Conservation (phyloP, 306 rosid genomes). For the Sphenostylis stenocarpa region DNA sequence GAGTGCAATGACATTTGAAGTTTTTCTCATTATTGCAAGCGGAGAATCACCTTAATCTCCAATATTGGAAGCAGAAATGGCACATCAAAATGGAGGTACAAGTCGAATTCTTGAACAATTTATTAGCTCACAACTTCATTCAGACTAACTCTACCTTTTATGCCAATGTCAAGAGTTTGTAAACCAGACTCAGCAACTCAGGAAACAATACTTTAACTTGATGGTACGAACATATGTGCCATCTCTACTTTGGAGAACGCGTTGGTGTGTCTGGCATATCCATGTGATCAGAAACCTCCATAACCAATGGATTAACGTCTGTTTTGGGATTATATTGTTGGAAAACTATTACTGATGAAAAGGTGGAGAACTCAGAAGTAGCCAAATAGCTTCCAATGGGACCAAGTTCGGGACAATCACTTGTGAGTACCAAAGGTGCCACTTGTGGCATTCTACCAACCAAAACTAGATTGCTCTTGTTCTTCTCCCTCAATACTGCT, state of each 20-base stretch:
- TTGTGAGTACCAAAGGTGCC: slow-evolving; percentile 43
- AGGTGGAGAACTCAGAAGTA: slow-evolving; percentile 56
- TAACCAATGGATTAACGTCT: slow-evolving; percentile 43
- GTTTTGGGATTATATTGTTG: slow-evolving; percentile 51
- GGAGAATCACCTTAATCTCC: not conserved
- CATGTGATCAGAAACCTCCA: slow-evolving; percentile 44
- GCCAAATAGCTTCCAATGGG: slow-evolving; percentile 70
- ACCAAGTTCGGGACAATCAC: slow-evolving; percentile 64
- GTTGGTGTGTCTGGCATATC: slow-evolving; percentile 42
- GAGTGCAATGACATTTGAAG: not conserved
- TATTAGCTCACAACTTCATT: not conserved
- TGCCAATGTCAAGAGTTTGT: not conserved
- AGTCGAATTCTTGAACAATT: slow-evolving; percentile 5
- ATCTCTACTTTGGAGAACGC: not conserved
- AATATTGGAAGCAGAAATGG: not conserved
- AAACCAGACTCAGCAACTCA: slow-evolving; percentile 5
- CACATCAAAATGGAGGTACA: not conserved
- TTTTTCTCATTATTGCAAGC: not conserved
- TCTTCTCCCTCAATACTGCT: slow-evolving; percentile 39
- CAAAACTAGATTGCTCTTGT: slow-evolving; percentile 44
- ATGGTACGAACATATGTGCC: not conserved
- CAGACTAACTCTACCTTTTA: not conserved
- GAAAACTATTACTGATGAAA: slow-evolving; percentile 51
- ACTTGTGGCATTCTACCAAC: slow-evolving; percentile 56
- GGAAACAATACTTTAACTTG: not conserved